phyloP scores from a whole-genome alignment of 805 yeast species.

The Teunomyces gatunensis region DNA sequence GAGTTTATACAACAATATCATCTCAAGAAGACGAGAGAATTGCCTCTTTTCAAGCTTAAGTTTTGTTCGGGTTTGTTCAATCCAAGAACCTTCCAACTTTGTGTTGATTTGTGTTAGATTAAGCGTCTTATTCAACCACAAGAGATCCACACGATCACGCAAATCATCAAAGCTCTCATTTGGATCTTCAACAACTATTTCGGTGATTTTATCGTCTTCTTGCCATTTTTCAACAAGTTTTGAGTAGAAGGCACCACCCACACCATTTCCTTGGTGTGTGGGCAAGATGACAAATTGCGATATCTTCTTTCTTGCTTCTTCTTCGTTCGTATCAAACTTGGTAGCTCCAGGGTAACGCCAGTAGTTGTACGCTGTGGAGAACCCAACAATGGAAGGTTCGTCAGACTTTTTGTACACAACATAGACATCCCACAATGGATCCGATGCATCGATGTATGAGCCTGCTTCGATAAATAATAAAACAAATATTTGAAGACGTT shows the following conservation, averaged over 20 bases:
- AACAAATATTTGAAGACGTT: slow-evolving; percentile 74
- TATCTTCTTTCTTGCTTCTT: slow-evolving; percentile 62
- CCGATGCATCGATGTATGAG: slow-evolving; percentile 74
- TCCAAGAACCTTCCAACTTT: slow-evolving; percentile 35
- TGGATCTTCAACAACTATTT: slow-evolving; percentile 92
- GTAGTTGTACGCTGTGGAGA: slow-evolving; percentile 78
- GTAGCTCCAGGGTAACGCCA: slow-evolving; percentile 65
- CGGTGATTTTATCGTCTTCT: slow-evolving; percentile 50
- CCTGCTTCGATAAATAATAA: slow-evolving; percentile 92
- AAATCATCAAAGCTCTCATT: slow-evolving; percentile 88
- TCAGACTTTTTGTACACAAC: slow-evolving; percentile 39
- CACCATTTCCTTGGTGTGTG: slow-evolving; percentile 68
- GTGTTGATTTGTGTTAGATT: slow-evolving; percentile 20
- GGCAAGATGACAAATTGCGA: slow-evolving; percentile 88
- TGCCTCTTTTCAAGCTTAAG: slow-evolving; percentile 76
- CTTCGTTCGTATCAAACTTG: slow-evolving; percentile 46
- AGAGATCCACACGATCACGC: slow-evolving; percentile 77
- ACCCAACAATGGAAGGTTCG: slow-evolving; percentile 62
- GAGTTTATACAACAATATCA: slow-evolving; percentile 53
- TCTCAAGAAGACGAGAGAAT: slow-evolving; percentile 72
- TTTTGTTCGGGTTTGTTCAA: slow-evolving; percentile 30
- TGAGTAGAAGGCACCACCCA: slow-evolving; percentile 69
- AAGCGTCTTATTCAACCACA: slow-evolving; percentile 17
- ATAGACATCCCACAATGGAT: slow-evolving; percentile 78
- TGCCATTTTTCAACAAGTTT: slow-evolving; percentile 56